Conservation (phyloP, 768 basidiomycete species). For the Tylopilus sp. region DNA sequence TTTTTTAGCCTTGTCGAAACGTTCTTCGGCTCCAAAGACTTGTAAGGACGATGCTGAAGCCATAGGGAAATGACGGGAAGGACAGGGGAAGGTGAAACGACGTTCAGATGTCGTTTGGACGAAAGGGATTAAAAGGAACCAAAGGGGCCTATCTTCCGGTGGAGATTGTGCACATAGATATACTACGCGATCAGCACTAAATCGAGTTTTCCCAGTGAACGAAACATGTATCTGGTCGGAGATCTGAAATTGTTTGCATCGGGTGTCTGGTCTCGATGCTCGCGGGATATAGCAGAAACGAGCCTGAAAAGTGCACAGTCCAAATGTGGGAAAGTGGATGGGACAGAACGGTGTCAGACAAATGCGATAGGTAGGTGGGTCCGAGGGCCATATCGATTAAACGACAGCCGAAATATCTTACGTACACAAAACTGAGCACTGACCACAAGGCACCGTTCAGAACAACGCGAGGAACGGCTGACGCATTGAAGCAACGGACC, state of each 20-base stretch:
- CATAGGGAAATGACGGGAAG: conserved; percentile 17
- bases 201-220: conserved; percentile 35
- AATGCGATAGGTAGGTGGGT: conserved; percentile 35
- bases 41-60: conserved; percentile 22
- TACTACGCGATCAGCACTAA: conserved; percentile 39
- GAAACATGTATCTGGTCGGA: conserved; percentile 37
- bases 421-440: conserved; percentile 28
- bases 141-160: conserved; percentile 28
- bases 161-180: conserved; percentile 40
- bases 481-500: conserved; percentile 28
- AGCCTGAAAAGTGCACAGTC: conserved; percentile 31
- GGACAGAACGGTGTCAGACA: conserved; percentile 28
- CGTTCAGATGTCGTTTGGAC: conserved; percentile 22
- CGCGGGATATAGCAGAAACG: conserved; percentile 35
- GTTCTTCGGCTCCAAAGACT: conserved; percentile 25
- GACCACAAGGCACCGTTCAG: conserved; percentile 34
- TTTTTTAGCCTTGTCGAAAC: conserved; percentile 36
- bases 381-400: conserved; percentile 39
- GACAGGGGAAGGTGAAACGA: conserved; percentile 25
- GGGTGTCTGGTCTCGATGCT: conserved; percentile 35
- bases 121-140: conserved; percentile 31
- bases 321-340: conserved; percentile 34
- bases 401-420: conserved; percentile 35
- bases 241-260: conserved; percentile 35
- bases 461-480: conserved; percentile 27